These are phyloP conservation scores for Neltuma alba DNA, from an alignment of 306 rosid species.

Conservation along the genomic window DNA sequence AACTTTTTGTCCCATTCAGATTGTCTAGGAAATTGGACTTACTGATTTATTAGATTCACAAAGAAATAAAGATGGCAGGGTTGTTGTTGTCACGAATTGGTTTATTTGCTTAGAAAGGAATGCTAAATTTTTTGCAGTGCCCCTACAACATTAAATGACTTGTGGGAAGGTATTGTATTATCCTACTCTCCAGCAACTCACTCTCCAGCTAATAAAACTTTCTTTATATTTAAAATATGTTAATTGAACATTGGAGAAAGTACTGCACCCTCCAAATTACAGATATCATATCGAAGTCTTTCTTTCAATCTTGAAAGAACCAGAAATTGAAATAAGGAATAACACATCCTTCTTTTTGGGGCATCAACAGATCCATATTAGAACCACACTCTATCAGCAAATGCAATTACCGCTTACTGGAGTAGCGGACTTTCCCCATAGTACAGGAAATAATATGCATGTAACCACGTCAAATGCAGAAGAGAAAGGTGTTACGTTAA, in stretches of 20 bases:
- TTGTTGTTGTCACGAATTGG: too few species aligned
- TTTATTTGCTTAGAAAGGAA: too few species aligned
- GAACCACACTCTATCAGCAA: neutral
- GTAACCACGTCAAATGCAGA: conserved; percentile 7
- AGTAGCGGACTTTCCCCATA: neutral
- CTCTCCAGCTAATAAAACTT: neutral
- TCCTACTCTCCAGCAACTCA: neutral
- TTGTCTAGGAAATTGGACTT: too few species aligned
- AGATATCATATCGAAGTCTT: neutral
- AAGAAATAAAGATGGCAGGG: neutral
- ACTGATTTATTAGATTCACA: too few species aligned
- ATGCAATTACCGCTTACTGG: neutral
- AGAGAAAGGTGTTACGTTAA: neutral
- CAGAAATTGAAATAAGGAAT: neutral
- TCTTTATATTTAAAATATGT: neutral
- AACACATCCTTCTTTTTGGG: neutral
- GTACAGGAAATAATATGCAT: neutral
- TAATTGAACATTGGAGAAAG: neutral
- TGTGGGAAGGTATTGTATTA: neutral
- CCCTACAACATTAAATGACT: neutral
- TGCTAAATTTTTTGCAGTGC: neutral
- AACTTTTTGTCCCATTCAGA: too few species aligned
- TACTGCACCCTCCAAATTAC: neutral
- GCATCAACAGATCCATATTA: neutral
- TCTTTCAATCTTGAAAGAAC: neutral